These are phyloP conservation scores for Simplicillium aogashimaense DNA, from an alignment of 2,329 filamentous ascomycete species.

Conservation along the genomic window DNA sequence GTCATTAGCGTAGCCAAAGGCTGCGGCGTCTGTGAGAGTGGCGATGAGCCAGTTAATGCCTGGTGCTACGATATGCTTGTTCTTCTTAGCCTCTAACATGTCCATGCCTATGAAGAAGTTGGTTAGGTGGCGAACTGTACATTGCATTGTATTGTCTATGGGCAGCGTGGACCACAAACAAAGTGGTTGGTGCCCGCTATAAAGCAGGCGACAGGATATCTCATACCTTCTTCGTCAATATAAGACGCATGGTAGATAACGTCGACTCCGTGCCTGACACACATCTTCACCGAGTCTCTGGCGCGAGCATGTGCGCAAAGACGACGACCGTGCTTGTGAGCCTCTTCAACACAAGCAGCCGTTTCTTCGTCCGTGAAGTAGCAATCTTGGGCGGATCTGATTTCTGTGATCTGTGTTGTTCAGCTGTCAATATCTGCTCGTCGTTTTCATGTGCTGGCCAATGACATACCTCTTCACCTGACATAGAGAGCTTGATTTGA, in stretches of 20 bases:
- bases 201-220: not conserved
- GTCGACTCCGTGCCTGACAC: slow-evolving; percentile 31
- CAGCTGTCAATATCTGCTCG: too few relatives aligned
- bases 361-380: slow-evolving; percentile 36
- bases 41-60: slow-evolving; percentile 31
- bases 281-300: slow-evolving; percentile 31
- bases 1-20: slow-evolving; percentile 29
- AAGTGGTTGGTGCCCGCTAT: too few relatives aligned
- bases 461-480: slow-evolving; percentile 14
- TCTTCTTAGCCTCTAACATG: slow-evolving; percentile 26
- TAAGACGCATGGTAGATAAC: slow-evolving; percentile 36
- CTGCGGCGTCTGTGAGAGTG: slow-evolving; percentile 16
- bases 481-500: slow-evolving; percentile 33
- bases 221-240: slow-evolving; percentile 26
- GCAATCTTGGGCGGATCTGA: slow-evolving; percentile 28
- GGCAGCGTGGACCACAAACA: too few relatives aligned
- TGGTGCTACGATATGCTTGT: slow-evolving; percentile 28
- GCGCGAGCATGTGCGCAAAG: slow-evolving; percentile 35
- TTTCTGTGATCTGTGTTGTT: slow-evolving; percentile 12
- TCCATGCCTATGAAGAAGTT: slow-evolving; percentile 17
- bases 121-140: too few relatives aligned
- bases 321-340: slow-evolving; percentile 24
- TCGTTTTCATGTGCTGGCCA: not conserved
- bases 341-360: slow-evolving; percentile 35
- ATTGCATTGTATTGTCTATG: too few relatives aligned